Evolutionary conservation across 177 flowering plant genomes (phyloP).

Genomic region (Vitis hybrid): DNA sequence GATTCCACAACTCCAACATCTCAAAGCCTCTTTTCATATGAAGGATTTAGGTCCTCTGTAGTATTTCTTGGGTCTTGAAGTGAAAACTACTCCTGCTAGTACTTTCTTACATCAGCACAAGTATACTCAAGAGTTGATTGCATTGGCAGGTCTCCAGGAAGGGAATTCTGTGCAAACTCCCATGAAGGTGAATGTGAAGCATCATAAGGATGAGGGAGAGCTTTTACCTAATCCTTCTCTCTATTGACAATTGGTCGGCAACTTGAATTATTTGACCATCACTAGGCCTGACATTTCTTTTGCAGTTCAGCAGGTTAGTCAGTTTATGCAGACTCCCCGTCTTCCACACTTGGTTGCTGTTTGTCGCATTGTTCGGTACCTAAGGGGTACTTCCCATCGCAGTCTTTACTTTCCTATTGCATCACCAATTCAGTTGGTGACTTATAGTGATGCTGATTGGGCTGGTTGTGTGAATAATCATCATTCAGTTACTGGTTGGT

Average conservation of each 20-base stretch:
- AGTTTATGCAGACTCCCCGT: background rate
- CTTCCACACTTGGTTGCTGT: background rate
- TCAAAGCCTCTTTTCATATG: background rate
- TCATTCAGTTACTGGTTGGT: conserved; percentile 11
- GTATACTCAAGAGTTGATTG: background rate
- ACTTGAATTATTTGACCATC: conserved; percentile 7
- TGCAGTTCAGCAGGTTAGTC: conserved; percentile 5
- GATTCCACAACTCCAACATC: background rate
- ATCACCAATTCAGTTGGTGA: background rate
- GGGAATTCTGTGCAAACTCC: conserved; percentile 1
- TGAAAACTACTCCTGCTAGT: background rate
- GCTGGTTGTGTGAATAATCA: background rate
- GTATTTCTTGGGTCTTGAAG: background rate
- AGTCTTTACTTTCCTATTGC: conserved; percentile 1
- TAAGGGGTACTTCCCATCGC: background rate
- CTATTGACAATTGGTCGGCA: conserved; percentile 6
- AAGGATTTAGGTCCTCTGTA: background rate
- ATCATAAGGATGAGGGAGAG: background rate
- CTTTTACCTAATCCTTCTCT: conserved; percentile 4
- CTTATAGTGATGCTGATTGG: conserved; percentile 12
- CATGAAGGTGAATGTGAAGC: conserved; percentile 7
- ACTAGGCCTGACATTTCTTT: conserved; percentile 10
- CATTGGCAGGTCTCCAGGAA: background rate
- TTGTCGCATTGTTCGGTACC: background rate
- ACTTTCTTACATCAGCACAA: background rate